Evolutionary conservation across 495 filamentous ascomycete genomes (phyloP), one percentile per base, ranked within the genome.

Genomic region (Trichoderma erinaceum): DNA sequence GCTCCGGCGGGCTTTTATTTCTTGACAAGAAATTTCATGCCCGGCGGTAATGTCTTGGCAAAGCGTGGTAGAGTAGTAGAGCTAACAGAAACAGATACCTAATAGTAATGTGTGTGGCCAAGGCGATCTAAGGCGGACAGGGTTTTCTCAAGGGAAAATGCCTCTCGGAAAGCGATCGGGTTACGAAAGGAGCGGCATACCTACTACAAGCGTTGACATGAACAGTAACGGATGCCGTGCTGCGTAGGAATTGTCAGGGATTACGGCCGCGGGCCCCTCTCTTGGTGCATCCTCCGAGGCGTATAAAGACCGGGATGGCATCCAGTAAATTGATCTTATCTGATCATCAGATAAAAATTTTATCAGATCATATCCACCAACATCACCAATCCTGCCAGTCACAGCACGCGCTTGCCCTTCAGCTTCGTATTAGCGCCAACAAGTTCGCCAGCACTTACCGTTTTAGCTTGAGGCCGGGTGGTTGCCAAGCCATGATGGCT

Each of bases 121-220:
- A 56, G 10, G 50, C 50, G 50, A 56, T 56, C 50, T 11, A 56
- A 56, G 11, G 13, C 43, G n/a, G n/a, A n/a, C 50, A 21, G 50
- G 50, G n/a, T 56, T 23, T 11, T 11, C 8, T 52, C 18, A n/a
- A 6, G 13, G 13, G 43, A 46, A 56, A 56, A 56, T 56, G 18
- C 50, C 50, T 56, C 50, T 56, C 21, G 50, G 50, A 21, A 56
- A 56, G 50, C 18, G 50, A 56, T 56, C 21, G 50, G 50, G 8
- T 10, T 56, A 23, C 50, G 21, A 56, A 56, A n/a, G 25, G 6
- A 56, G 18, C 50, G 21, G 50, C 21, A 56, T 23, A 11, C 21
- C 25, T 23, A 11, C 41, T 12, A 7, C 12, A 46, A 56, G 50
- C 50, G 21, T n/a, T n/a, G n/a, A 11, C 10, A 56, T 56, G 3